Conservation (phyloP, 352 stramenopile species). For the Globisporangium nunn region DNA sequence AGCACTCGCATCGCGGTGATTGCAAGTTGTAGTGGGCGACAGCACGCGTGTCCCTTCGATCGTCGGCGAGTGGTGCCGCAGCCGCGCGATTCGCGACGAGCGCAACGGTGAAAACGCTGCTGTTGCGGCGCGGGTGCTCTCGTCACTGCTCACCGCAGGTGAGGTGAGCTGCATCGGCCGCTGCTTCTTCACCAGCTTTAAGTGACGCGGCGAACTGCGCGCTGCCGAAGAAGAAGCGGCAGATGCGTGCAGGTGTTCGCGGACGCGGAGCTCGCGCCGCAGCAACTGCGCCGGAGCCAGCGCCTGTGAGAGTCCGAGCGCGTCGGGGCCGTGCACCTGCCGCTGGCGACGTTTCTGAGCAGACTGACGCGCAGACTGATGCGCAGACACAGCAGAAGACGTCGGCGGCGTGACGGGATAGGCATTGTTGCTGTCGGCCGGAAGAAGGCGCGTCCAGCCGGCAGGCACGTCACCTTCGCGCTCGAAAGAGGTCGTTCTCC, state of each 20-base stretch:
- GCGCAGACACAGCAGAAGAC: background rate
- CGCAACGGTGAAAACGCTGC: constrained; percentile 36
- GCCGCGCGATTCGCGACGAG: constrained; percentile 27
- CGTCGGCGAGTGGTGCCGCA: background rate
- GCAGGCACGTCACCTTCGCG: background rate
- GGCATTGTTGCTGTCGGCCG: constrained; percentile 12
- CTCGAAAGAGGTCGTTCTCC: too few species aligned
- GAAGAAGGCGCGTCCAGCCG: constrained; percentile 29
- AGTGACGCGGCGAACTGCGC: constrained; percentile 5
- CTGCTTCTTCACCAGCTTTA: background rate
- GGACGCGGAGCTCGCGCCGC: constrained; percentile 16
- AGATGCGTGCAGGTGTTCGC: constrained; percentile 5
- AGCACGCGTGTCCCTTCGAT: background rate
- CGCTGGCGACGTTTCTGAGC: background rate
- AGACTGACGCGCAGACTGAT: background rate
- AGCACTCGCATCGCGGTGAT: background rate
- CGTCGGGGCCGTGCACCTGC: constrained; percentile 13
- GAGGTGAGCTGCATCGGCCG: background rate
- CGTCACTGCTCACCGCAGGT: background rate
- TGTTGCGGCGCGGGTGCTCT: background rate
- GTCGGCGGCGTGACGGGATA: constrained; percentile 1
- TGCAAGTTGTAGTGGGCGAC: too few species aligned
- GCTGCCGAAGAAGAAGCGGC: too few species aligned
- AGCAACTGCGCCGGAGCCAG: constrained; percentile 24
- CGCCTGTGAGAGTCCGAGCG: constrained; percentile 24